Base-by-base conservation (phyloP, 768 basidiomycete species). In the Suillus variegatus region DNA sequence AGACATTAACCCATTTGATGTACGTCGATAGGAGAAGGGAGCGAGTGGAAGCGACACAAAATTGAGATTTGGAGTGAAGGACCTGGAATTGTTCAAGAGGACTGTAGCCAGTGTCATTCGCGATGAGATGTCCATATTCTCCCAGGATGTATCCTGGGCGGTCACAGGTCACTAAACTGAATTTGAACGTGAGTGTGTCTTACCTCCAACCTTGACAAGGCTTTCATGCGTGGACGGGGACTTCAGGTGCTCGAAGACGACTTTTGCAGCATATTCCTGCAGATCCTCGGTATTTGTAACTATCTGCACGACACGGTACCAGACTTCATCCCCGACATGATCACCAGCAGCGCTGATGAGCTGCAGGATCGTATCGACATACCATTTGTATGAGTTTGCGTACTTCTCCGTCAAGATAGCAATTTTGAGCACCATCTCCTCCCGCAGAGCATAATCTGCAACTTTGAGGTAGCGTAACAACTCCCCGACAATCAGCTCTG, bases 1-100 rank as follows among this genome's bases (percentile, higher is more conserved):
- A 99, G 64, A 99, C 93, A 75, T 99, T 99, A 68, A 97, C 95
- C 97, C 97, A 99, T 85, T 99, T 99, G 81, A 98, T 91, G 75
- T 99, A 99, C 1, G 97, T 98, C 13, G 97, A 97, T 43, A 99
- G 83, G 35, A 99, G 86, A 38, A 99, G 83, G 0, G 96, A 91
- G 41, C 97, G 88, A 9, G 97, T 99, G 38, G 95, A 81, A 6
- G 96, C 95, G 44, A 92, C 85, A 74, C 96, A 97, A 74, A 94
- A 93, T 75, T 97, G 95, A 16, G 95, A 96, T 75, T 98, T 99
- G 8, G 94, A 88, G 77, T 99, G 96, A 7, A 99, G 80, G 4
- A 91, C 82, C 68, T 93, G 92, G 77, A 99, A 97, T 72, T 99
- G 97, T 74, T 99, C 96, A 67, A 89, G 82, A 18, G 97, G 97